Conservation (phyloP, 2,329 filamentous ascomycete genomes). For the Neopestalotiopsis sp. region DNA sequence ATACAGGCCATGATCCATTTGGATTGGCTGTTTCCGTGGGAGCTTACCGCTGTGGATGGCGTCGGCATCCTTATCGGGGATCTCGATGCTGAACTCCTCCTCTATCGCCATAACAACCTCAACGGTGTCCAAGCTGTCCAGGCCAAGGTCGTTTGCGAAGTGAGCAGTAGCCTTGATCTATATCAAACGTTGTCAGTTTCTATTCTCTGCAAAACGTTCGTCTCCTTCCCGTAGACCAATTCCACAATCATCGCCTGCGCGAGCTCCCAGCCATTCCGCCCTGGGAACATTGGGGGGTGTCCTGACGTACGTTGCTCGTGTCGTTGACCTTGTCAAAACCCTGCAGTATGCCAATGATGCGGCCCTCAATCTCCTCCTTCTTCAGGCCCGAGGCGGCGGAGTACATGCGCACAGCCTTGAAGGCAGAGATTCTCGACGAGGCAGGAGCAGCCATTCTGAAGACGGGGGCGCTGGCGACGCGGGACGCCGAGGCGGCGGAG, state of each 20-base stretch:
- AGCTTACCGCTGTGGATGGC: constrained; percentile 88
- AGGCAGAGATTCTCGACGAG: constrained; percentile 63
- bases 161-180: constrained; percentile 85
- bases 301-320: constrained; percentile 60
- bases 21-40: neutral
- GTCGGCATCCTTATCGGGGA: constrained; percentile 96
- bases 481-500: constrained; percentile 67
- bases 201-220: neutral
- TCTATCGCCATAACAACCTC: constrained; percentile 99
- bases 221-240: neutral
- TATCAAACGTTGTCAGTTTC: constrained; percentile 27
- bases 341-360: constrained; percentile 90
- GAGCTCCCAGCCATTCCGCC: neutral
- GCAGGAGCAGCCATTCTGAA: constrained; percentile 60
- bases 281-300: neutral
- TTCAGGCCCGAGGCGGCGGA: constrained; percentile 79
- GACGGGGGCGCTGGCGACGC: constrained; percentile 58
- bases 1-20: constrained; percentile 24
- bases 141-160: constrained; percentile 95
- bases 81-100: constrained; percentile 89
- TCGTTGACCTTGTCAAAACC: constrained; percentile 96
- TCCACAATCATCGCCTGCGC: neutral
- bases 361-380: constrained; percentile 85
- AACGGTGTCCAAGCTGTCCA: constrained; percentile 97
- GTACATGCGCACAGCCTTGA: constrained; percentile 82